Percentiles rank a stretch among this genome's conserved stretches.
phyloP scores from a whole-genome alignment of 2,329 filamentous ascomycete species.

The Mycocentrospora acerina region DNA sequence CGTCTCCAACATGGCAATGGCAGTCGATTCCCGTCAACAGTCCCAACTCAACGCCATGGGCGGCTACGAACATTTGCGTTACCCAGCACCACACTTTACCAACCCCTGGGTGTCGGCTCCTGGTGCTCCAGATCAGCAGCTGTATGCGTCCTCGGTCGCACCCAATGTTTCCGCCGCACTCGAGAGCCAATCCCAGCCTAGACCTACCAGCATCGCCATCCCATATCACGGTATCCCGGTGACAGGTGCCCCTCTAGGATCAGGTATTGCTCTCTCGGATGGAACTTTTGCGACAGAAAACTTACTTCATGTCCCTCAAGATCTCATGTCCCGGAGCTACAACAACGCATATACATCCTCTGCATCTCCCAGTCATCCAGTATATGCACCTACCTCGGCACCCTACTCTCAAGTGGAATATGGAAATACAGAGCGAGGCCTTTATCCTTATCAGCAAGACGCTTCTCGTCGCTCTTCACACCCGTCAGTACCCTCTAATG shows the following conservation, averaged over 20 bases:
- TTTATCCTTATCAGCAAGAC: slow-evolving; percentile 58
- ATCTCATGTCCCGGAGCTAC: slow-evolving; percentile 73
- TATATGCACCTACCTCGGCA: slow-evolving; percentile 67
- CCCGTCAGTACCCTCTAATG: slow-evolving; percentile 69
- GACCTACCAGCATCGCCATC: slow-evolving; percentile 66
- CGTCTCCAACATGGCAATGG: slow-evolving; percentile 76
- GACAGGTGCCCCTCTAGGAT: slow-evolving; percentile 69
- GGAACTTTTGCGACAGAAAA: slow-evolving; percentile 63
- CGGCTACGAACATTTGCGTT: slow-evolving; percentile 77
- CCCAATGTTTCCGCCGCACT: slow-evolving; percentile 51
- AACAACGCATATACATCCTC: slow-evolving; percentile 69
- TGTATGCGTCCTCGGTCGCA: slow-evolving; percentile 66
- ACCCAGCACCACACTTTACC: slow-evolving; percentile 74
- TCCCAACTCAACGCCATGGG: slow-evolving; percentile 66
- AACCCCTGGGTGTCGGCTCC: slow-evolving; percentile 79
- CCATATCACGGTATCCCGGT: slow-evolving; percentile 74
- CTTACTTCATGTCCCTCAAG: slow-evolving; percentile 73
- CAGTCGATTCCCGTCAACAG: slow-evolving; percentile 83
- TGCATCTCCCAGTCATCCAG: slow-evolving; percentile 65
- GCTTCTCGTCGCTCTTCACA: slow-evolving; percentile 74
- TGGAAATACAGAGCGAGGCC: slow-evolving; percentile 56
- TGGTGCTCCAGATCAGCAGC: slow-evolving; percentile 57
- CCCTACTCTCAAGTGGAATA: slow-evolving; percentile 79
- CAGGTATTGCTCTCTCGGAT: slow-evolving; percentile 66
- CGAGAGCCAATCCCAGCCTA: slow-evolving; percentile 52